phyloP scores from a whole-genome alignment of 169 alveolate species.

The Cryptosporidium ubiquitum region DNA sequence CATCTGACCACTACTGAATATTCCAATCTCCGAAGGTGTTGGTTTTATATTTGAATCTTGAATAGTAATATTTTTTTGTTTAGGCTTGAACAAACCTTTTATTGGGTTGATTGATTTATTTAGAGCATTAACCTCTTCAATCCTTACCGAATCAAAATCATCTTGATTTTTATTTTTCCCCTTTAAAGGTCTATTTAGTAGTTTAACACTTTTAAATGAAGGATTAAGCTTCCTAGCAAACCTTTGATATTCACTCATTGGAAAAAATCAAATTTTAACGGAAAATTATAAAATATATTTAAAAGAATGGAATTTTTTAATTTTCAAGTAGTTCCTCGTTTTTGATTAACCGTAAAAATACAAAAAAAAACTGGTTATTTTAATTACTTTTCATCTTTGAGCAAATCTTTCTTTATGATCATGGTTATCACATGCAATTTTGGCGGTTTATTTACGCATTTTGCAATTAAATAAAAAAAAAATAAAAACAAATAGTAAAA shows the following conservation, averaged over 20 bases:
- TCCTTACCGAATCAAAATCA: not conserved
- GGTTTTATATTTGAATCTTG: conserved; percentile 41
- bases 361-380: not conserved
- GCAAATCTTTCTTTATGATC: not conserved
- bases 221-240: conserved; percentile 12
- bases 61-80: not conserved
- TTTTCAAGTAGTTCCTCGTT: too few relatives aligned
- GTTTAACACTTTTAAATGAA: conserved; percentile 31
- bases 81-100: conserved; percentile 14
- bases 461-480: not conserved
- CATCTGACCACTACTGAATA: not conserved
- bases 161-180: not conserved
- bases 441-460: conserved; percentile 44
- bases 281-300: too few relatives aligned
- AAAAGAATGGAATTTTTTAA: too few relatives aligned
- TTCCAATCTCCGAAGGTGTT: conserved; percentile 50
- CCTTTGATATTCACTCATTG: conserved; percentile 12
- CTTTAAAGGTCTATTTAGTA: conserved; percentile 32
- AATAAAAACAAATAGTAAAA: not conserved
- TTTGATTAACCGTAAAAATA: not conserved
- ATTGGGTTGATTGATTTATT: not conserved
- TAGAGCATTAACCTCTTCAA: not conserved
- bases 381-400: not conserved
- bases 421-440: conserved; percentile 33
- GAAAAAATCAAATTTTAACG: not conserved